These are phyloP conservation scores for Limnomonas spitsbergensis DNA, from an alignment of 139 green algal genomes.

Conservation along the genomic window DNA sequence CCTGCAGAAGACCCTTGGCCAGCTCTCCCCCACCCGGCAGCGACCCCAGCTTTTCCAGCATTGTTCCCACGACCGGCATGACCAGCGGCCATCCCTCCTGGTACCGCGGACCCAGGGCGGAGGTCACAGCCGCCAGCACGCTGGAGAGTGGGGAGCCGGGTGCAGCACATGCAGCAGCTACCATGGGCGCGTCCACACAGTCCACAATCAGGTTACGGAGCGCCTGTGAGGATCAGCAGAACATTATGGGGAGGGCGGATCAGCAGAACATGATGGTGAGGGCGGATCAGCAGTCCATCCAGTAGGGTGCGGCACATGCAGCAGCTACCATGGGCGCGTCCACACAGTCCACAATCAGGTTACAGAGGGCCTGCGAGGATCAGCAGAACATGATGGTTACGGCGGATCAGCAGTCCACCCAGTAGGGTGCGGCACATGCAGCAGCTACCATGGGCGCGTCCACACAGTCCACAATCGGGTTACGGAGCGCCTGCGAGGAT, in stretches of 20 bases:
- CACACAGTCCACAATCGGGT: conserved; percentile 51
- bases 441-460: conserved; percentile 29
- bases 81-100: conserved; percentile 68
- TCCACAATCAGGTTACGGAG: conserved; percentile 53
- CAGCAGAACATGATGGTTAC: too few relatives aligned
- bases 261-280: too few relatives aligned
- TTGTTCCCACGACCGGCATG: conserved; percentile 44
- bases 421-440: conserved; percentile 26
- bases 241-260: too few relatives aligned
- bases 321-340: too few relatives aligned
- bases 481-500: conserved; percentile 42
- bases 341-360: too few relatives aligned
- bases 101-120: conserved; percentile 60
- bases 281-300: too few relatives aligned
- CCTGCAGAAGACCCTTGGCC: not conserved
- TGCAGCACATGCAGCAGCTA: conserved; percentile 29
- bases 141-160: conserved; percentile 38
- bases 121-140: conserved; percentile 63
- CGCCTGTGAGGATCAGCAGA: conserved; percentile 26
- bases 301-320: too few relatives aligned
- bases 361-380: too few relatives aligned
- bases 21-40: not conserved
- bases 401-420: too few relatives aligned
- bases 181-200: conserved; percentile 40
- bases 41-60: conserved; percentile 8